Conservation (phyloP, 2,329 filamentous ascomycete genomes). For the Stylonectria norvegica region DNA sequence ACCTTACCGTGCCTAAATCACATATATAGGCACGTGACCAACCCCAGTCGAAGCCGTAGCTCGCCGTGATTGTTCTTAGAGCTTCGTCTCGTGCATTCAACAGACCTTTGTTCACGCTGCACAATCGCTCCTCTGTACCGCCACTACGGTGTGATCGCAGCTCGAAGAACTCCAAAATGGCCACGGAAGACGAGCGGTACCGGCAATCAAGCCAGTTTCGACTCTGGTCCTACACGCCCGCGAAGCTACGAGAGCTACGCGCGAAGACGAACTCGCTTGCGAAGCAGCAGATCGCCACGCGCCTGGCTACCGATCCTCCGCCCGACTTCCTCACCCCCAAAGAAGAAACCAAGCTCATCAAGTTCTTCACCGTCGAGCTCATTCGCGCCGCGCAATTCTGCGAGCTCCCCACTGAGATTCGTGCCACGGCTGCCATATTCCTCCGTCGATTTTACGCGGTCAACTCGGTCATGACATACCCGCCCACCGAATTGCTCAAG, state of each 20-base stretch:
- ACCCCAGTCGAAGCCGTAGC: too few relatives aligned
- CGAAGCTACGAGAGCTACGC: slow-evolving; percentile 68
- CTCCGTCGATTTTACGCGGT: slow-evolving; percentile 92
- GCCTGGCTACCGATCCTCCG: slow-evolving; percentile 52
- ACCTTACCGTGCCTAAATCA: too few relatives aligned
- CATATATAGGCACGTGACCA: too few relatives aligned
- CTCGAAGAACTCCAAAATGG: too few relatives aligned
- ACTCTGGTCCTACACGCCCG: slow-evolving; percentile 85
- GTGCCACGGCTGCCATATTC: slow-evolving; percentile 76
- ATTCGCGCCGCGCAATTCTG: slow-evolving; percentile 55
- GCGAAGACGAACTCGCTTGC: slow-evolving; percentile 77
- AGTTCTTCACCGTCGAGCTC: slow-evolving; percentile 66
- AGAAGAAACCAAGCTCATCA: slow-evolving; percentile 79
- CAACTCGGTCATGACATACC: slow-evolving; percentile 95
- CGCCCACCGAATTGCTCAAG: slow-evolving; percentile 82
- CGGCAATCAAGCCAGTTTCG: slow-evolving; percentile 85
- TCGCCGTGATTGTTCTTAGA: too few relatives aligned
- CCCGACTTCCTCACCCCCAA: slow-evolving; percentile 78
- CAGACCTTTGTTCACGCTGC: too few relatives aligned
- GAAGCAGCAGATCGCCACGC: slow-evolving; percentile 54
- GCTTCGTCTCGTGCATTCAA: too few relatives aligned
- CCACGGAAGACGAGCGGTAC: slow-evolving; percentile 86
- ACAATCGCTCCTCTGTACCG: too few relatives aligned
- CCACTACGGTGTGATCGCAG: too few relatives aligned
- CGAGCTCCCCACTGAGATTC: slow-evolving; percentile 49